These are phyloP conservation scores for Trifolium subterraneum DNA, from an alignment of 306 rosid species.

Conservation along the genomic window DNA sequence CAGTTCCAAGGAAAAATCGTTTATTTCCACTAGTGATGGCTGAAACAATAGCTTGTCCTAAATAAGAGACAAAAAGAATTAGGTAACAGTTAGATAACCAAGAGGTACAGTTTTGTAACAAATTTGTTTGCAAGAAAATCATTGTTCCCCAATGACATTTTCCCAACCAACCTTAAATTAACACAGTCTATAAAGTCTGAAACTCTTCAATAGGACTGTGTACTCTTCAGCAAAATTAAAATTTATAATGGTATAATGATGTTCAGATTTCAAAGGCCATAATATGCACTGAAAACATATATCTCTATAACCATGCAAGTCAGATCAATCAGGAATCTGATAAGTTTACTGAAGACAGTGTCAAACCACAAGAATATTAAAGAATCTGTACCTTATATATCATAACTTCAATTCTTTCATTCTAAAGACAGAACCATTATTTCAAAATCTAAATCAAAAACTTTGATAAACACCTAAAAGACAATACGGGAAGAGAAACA, in stretches of 20 bases:
- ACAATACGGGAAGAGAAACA: constrained; percentile 3
- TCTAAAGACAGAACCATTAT: background rate
- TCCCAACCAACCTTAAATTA: constrained; percentile 9
- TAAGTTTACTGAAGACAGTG: background rate
- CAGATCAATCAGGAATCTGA: constrained; percentile 26
- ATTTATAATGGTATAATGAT: background rate
- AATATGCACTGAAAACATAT: background rate
- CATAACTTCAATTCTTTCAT: background rate
- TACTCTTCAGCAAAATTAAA: constrained; percentile 8
- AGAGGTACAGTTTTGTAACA: constrained; percentile 11
- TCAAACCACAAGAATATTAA: constrained; percentile 12
- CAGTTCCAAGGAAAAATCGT: constrained; percentile 88
- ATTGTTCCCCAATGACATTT: constrained; percentile 20
- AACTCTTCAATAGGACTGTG: constrained; percentile 23
- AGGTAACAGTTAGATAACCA: constrained; percentile 27
- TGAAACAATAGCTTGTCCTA: constrained; percentile 80
- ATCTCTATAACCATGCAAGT: constrained; percentile 14
- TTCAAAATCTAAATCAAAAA: constrained; percentile 27
- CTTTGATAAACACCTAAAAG: constrained; percentile 1
- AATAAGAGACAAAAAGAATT: constrained; percentile 26
- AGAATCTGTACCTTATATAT: background rate
- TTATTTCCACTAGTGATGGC: constrained; percentile 87
- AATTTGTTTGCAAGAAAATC: constrained; percentile 9
- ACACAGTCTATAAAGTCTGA: background rate
- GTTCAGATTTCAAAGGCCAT: background rate